Conservation (phyloP, 805 yeast species). For the Metschnikowia santaceciliae region DNA sequence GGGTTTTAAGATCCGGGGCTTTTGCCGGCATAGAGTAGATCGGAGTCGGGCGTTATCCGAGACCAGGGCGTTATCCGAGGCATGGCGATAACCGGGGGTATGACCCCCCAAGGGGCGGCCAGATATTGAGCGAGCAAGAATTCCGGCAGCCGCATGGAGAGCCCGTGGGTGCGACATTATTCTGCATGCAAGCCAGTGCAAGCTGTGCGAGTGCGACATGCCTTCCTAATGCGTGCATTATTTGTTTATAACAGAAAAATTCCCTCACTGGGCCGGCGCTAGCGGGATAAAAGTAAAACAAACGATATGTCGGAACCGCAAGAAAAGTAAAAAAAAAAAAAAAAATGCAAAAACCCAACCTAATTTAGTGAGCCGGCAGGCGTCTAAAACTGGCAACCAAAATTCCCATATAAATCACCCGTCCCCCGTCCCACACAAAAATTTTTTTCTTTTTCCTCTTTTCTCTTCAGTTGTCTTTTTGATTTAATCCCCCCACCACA, state of each 20-base stretch:
- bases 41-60: too few relatives aligned
- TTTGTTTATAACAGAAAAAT: slow-evolving; percentile 20
- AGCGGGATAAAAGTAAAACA: slow-evolving; percentile 8
- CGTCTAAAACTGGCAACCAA: slow-evolving; percentile 5
- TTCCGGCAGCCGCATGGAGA: neutral
- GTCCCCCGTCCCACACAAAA: slow-evolving; percentile 4
- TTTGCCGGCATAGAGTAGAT: too few relatives aligned
- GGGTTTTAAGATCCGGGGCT: too few relatives aligned
- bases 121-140: neutral
- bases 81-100: neutral
- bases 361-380: slow-evolving; percentile 6
- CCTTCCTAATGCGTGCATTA: slow-evolving; percentile 17
- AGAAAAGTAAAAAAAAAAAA: slow-evolving; percentile 5
- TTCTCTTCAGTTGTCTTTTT: slow-evolving; percentile 15
- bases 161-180: neutral
- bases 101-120: neutral
- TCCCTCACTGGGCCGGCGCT: slow-evolving; percentile 16
- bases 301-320: slow-evolving; percentile 8
- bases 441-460: slow-evolving; percentile 7
- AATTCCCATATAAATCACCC: slow-evolving; percentile 16
- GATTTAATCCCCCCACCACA: slow-evolving; percentile 7
- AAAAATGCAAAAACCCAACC: slow-evolving; percentile 3
- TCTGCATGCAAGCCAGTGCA: neutral
- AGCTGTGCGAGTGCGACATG: slow-evolving; percentile 9
- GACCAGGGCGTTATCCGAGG: too few relatives aligned